Base-by-base conservation (phyloP, 768 basidiomycete genomes). In the Mycena rosella region DNA sequence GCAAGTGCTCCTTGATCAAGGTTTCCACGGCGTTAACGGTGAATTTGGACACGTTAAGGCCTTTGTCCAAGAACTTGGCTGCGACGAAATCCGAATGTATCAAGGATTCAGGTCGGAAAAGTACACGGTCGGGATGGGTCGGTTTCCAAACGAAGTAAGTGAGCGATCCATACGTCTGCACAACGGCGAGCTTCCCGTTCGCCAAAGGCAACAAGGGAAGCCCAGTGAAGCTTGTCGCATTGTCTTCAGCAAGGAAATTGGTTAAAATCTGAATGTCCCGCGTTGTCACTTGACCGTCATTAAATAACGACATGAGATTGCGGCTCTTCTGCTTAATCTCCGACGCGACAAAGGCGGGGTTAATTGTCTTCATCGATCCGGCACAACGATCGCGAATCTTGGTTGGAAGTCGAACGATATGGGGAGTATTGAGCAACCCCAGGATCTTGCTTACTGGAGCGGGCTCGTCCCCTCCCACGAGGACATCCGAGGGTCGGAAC, bases 131-230 rank as follows among this genome's bases (percentile, higher is more conserved):
- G 4, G 60, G 45, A 32, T 58, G 34, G 9, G 72, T 66, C 5
- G 76, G 72, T 36, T 40, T 73, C 75, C 77, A 81, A 3, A 76
- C 63, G 49, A 76, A 82, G 55, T 78, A 76, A 6, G 59, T 55
- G 0, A 59, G 53, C 17, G 67, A 59, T 34, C 60, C 62, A n/a
- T 52, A 60, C 10, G 54, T 32, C 44, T 75, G 29, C 11, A 84
- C 73, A 2, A 63, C 67, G 2, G 73, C 78, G 49, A 79, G 79
- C 0, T 64, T 74, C 8, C 73, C 78, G 63, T 82, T 69, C 22
- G 78, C 75, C n/a, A 85, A 73, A 7, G 81, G 82, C 1, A 85
- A 61, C 3, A 85, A 74, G 2, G 74, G 72, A 48, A 84, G 74
- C 0, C 74, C 82, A 36, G 70, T 26, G 15, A 81, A 60, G 49